Conservation (phyloP, 768 basidiomycete species). For the Hortiboletus flavorubellus region DNA sequence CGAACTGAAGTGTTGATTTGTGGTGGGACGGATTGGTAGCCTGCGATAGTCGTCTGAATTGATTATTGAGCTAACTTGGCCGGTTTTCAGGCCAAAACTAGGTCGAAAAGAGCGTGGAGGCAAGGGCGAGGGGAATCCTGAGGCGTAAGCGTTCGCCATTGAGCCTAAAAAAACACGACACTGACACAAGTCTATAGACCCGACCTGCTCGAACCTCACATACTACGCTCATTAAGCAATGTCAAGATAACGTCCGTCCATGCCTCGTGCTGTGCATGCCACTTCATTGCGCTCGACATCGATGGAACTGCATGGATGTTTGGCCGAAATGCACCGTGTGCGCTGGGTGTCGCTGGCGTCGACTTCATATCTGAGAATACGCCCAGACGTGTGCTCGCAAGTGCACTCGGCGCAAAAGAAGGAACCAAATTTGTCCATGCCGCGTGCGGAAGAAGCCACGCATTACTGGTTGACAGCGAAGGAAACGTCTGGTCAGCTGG, state of each 20-base stretch:
- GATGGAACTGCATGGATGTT: conserved; percentile 87
- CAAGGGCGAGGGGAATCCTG: conserved; percentile 40
- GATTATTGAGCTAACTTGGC: conserved; percentile 7
- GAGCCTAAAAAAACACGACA: conserved; percentile 1
- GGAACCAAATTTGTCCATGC: conserved; percentile 72
- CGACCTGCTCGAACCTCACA: conserved; percentile 85
- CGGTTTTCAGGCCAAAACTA: conserved; percentile 58
- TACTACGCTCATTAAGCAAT: conserved; percentile 84
- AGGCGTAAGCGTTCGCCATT: conserved; percentile 26
- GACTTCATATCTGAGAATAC: conserved; percentile 70
- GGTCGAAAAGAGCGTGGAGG: conserved; percentile 69
- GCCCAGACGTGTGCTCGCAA: conserved; percentile 57
- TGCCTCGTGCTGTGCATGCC: conserved; percentile 72
- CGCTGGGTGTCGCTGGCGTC: conserved; percentile 57
- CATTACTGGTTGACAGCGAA: conserved; percentile 75
- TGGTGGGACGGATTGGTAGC: conserved; percentile 84
- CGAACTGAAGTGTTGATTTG: conserved; percentile 65
- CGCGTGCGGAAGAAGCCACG: conserved; percentile 80
- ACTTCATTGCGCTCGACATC: conserved; percentile 69
- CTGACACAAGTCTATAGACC: conserved; percentile 44
- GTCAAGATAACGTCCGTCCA: conserved; percentile 70
- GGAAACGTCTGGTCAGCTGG: conserved; percentile 86
- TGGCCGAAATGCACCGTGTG: conserved; percentile 73
- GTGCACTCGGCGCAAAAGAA: conserved; percentile 55
- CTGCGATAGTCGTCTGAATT: not conserved